A percentile compares a stretch with the other conserved stretches of the same genome.
Evolutionary conservation across 2,329 filamentous ascomycete genomes (phyloP).

Genomic region (Diaporthe ampelina): DNA sequence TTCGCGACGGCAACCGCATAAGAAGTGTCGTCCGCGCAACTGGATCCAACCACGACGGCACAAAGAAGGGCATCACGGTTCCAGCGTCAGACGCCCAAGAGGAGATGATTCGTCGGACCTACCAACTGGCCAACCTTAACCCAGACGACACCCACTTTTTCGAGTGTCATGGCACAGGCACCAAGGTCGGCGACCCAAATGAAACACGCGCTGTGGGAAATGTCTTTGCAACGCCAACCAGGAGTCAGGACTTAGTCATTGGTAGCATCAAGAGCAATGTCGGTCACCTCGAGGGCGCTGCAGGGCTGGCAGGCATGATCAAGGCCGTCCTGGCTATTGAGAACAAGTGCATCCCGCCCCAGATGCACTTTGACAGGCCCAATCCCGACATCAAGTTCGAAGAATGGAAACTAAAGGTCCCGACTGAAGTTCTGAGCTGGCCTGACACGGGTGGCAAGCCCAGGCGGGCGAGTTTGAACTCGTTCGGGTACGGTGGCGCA

Average conservation of each 20-base stretch:
- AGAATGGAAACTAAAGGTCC: conserved; percentile 46
- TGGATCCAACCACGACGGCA: conserved; percentile 56
- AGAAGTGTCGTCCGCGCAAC: conserved; percentile 52
- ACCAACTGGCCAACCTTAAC: conserved; percentile 36
- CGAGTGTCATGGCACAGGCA: conserved; percentile 25
- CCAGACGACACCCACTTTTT: conserved; percentile 46
- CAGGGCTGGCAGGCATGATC: conserved; percentile 58
- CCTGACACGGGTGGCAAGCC: conserved; percentile 19
- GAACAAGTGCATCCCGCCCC: conserved; percentile 52
- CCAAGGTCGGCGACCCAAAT: conserved; percentile 50
- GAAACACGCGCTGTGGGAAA: conserved; percentile 41
- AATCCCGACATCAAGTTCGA: conserved; percentile 52
- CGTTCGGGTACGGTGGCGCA: conserved; percentile 34
- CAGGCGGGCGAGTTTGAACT: conserved; percentile 30
- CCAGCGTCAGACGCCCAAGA: conserved; percentile 66
- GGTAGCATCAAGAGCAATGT: conserved; percentile 46
- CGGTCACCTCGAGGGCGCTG: conserved; percentile 56
- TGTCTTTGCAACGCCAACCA: conserved; percentile 3
- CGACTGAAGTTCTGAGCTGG: conserved; percentile 4
- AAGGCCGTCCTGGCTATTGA: conserved; percentile 54
- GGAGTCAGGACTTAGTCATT: conserved; percentile 48
- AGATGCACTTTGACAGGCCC: conserved; percentile 51
- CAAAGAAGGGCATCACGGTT: conserved; percentile 52
- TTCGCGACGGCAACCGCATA: conserved; percentile 57
- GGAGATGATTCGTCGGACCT: conserved; percentile 46